Percentiles rank a stretch among this genome's conserved stretches.
Conservation (phyloP, 2,329 filamentous ascomycete genomes). For the Penicillium occitanis region DNA sequence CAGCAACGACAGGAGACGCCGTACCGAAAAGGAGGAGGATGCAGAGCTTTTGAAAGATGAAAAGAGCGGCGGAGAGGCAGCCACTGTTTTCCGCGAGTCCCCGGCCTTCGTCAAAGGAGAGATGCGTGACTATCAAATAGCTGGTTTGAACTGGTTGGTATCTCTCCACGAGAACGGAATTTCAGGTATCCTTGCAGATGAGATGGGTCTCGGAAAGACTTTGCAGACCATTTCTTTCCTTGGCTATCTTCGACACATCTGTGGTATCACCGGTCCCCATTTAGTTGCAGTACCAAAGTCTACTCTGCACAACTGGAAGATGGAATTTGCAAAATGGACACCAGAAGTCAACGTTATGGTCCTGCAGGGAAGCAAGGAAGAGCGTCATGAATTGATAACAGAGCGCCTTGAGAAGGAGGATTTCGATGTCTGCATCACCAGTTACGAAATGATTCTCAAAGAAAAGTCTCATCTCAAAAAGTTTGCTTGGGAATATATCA, state of each 20-base stretch:
- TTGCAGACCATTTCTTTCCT: conserved; percentile 96
- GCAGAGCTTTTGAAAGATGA: conserved; percentile 84
- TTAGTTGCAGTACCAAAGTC: conserved; percentile 92
- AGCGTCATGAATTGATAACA: conserved; percentile 82
- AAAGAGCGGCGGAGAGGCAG: conserved; percentile 78
- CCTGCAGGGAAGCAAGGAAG: conserved; percentile 91
- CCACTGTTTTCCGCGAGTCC: conserved; percentile 91
- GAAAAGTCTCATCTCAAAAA: conserved; percentile 95
- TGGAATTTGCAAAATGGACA: conserved; percentile 91
- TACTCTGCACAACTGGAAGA: conserved; percentile 96
- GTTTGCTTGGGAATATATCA: conserved; percentile 99
- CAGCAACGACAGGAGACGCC: conserved; percentile 71
- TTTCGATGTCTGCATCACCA: conserved; percentile 97
- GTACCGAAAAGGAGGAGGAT: conserved; percentile 97
- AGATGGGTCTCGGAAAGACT: conserved; percentile 98
- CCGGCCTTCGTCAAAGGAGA: conserved; percentile 81
- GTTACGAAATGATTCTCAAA: conserved; percentile 97
- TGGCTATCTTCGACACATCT: conserved; percentile 88
- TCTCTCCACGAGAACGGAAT: conserved; percentile 98
- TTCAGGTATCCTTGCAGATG: conserved; percentile 93
- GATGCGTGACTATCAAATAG: conserved; percentile 96
- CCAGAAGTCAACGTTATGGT: conserved; percentile 93
- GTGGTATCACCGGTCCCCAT: conserved; percentile 86
- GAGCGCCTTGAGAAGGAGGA: conserved; percentile 90
- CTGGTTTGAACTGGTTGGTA: conserved; percentile 95